Conservation (phyloP, 1,284 basidiomycete genomes). For the Retiboletus flavoniger region DNA sequence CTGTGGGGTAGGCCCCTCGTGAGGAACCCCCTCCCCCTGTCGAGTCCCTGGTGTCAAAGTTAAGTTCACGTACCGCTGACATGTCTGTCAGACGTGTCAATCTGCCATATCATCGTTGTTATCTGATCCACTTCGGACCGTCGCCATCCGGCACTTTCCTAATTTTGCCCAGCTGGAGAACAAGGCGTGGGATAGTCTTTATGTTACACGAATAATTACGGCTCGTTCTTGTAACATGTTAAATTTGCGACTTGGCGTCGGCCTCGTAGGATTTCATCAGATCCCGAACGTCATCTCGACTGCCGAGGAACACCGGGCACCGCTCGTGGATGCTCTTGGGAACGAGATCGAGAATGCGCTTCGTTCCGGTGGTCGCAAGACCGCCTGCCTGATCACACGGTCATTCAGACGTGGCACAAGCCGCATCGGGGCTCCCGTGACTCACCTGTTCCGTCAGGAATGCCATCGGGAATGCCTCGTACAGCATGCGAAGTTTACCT, state of each 20-base stretch:
- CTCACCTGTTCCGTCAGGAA: conserved; percentile 89
- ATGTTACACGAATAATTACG: conserved; percentile 8
- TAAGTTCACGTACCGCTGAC: not conserved
- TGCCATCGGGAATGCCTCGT: conserved; percentile 99
- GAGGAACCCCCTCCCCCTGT: too few species aligned
- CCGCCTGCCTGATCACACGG: conserved; percentile 76
- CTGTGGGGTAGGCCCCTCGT: too few species aligned
- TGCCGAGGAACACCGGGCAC: conserved; percentile 92
- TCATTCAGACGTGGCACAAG: not conserved
- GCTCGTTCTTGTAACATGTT: not conserved
- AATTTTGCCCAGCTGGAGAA: too few species aligned
- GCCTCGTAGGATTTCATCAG: conserved; percentile 76
- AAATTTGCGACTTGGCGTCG: conserved; percentile 15
- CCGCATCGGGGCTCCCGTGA: conserved; percentile 6
- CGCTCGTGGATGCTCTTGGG: conserved; percentile 92
- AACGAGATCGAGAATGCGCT: conserved; percentile 89
- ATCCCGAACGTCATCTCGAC: conserved; percentile 92
- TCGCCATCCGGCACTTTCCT: too few species aligned
- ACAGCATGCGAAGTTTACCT: conserved; percentile 93
- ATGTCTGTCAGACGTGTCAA: not conserved
- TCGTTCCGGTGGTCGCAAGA: conserved; percentile 90
- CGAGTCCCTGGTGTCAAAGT: not conserved
- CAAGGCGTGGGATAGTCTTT: not conserved
- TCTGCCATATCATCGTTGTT: not conserved
- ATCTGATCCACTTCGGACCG: not conserved